Evolutionary conservation across 495 filamentous ascomycete genomes (phyloP), one percentile per base, ranked within the genome.

Genomic region (Penicillium silybi): DNA sequence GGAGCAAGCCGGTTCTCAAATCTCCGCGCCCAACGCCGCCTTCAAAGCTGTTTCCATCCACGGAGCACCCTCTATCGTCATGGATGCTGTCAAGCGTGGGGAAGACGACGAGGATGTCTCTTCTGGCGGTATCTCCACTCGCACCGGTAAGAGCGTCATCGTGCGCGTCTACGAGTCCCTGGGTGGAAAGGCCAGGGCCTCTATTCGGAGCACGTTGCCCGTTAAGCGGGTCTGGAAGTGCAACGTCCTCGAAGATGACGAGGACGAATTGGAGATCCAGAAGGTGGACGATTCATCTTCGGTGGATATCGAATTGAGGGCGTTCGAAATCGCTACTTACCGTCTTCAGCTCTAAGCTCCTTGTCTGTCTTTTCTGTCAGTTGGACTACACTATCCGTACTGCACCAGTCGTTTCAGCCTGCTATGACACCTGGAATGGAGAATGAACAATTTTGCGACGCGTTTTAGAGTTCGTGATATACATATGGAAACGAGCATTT

Each of bases 91-190:
- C 57, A 96, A 96, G 77, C 85, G 93, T 47, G 93, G 90, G 20
- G 95, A 97, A 70, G 93, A 98, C 58, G 93, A 98, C 57, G 89
- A 88, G 65, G 93, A 96, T 60, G 83, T 96, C 15, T 87, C 82
- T 22, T 70, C 77, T 3, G 87, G 82, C 25, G 86, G 85, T n/a
- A 64, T 95, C 32, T 78, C 84, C 9, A 73, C 69, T 32, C 79
- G 87, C 48, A 79, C 81, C 56, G 92, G 91, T 10, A 76, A 76
- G 63, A 93, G 89, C 62, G 76, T 97, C 19, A 82, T 98, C 45
- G 25, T 96, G 37, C 80, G 93, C 2, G 72, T 96, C 10, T 98
- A 95, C 62, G 93, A 98, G 65, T 88, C 87, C 54, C 75, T 98
- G n/a, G 93, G 93, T 34, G 93, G 92, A 3, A 82, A 80, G 61